These are phyloP conservation scores for Termitomyces sp. DNA, from an alignment of 768 basidiomycete species.

Conservation along the genomic window DNA sequence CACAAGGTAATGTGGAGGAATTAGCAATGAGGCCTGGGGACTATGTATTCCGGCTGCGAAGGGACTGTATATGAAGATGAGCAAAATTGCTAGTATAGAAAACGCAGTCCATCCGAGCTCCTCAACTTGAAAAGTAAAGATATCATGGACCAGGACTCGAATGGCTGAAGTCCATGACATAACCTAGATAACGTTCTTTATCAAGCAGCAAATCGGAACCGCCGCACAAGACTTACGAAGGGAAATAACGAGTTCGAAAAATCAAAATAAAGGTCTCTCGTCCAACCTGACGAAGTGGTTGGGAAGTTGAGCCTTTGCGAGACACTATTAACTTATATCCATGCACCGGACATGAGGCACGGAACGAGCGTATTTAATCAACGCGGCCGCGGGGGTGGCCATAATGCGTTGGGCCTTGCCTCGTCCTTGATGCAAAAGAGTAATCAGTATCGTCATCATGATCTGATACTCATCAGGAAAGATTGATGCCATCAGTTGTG, in stretches of 20 bases:
- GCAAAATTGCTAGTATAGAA: conserved; percentile 6
- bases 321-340: background rate
- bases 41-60: conserved; percentile 2
- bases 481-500: background rate
- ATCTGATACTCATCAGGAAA: background rate
- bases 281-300: background rate
- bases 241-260: background rate
- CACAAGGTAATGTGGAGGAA: conserved; percentile 9
- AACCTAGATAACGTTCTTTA: background rate
- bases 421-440: background rate
- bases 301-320: background rate
- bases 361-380: background rate
- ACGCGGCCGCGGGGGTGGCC: background rate
- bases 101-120: conserved; percentile 10
- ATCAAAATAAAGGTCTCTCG: background rate
- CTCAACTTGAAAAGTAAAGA: conserved; percentile 9
- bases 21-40: background rate
- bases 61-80: conserved; percentile 10
- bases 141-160: background rate
- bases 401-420: background rate
- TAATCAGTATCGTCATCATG: background rate
- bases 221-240: background rate
- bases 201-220: background rate
- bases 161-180: background rate
- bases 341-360: background rate